phyloP scores from a whole-genome alignment of 257 asterid species.

The Solanum tarapatanum region DNA sequence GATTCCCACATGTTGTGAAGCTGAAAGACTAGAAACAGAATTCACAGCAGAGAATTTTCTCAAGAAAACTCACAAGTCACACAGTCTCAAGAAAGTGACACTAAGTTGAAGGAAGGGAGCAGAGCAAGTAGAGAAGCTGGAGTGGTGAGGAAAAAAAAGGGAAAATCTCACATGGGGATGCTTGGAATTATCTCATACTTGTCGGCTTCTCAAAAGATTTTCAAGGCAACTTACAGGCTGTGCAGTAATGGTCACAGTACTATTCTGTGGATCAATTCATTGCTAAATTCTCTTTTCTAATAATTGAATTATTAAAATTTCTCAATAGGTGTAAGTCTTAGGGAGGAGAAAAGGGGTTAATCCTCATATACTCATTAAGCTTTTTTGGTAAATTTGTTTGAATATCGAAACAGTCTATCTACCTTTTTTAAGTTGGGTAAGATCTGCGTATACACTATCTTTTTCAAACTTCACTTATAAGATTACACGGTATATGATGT shows the following conservation, averaged over 20 bases:
- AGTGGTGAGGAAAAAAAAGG: constrained; percentile 11
- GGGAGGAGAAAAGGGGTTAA: not conserved
- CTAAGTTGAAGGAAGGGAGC: not conserved
- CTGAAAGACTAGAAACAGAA: constrained; percentile 1
- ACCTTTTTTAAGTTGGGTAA: too few species aligned
- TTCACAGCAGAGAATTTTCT: not conserved
- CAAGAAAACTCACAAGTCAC: not conserved
- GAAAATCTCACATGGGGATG: constrained; percentile 61
- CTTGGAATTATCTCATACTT: constrained; percentile 50
- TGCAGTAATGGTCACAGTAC: constrained; percentile 53
- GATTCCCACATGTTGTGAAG: constrained; percentile 72
- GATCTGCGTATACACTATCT: accelerated
- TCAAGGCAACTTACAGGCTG: constrained; percentile 57
- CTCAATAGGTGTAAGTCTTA: not conserved
- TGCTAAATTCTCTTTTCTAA: not conserved
- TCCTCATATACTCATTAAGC: not conserved
- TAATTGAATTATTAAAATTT: not conserved
- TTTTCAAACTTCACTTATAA: not conserved
- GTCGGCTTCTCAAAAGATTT: constrained; percentile 45
- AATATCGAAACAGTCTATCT: not conserved
- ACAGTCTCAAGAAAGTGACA: constrained; percentile 2
- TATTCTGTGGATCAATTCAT: constrained; percentile 19
- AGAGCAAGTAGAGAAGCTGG: constrained; percentile 5
- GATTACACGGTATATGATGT: not conserved
- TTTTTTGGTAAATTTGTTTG: not conserved